These are phyloP conservation scores for Rhizophagus sp. DNA, from an alignment of 192 early-diverging fungal genomes.

Conservation along the genomic window DNA sequence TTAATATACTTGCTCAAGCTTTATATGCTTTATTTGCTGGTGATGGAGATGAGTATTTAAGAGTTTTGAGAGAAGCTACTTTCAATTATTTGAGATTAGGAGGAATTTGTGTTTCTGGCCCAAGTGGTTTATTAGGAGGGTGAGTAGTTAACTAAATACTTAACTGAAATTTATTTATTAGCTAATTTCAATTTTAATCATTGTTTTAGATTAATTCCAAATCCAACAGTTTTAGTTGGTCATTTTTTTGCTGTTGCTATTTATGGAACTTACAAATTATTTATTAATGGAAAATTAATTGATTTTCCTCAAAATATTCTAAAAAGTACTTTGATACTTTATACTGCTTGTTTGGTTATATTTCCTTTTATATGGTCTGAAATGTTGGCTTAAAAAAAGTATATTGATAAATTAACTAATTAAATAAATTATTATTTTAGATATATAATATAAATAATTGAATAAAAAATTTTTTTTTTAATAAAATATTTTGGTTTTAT, in stretches of 20 bases:
- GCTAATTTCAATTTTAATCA: not conserved
- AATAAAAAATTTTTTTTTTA: too few relatives aligned
- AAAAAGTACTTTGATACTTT: constrained; percentile 47
- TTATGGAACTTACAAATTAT: constrained; percentile 59
- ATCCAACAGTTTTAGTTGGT: constrained; percentile 73
- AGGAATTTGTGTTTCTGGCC: constrained; percentile 75
- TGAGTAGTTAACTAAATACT: not conserved
- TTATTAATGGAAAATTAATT: constrained; percentile 49
- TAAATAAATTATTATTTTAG: too few relatives aligned
- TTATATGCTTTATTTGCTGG: constrained; percentile 89
- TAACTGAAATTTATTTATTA: not conserved
- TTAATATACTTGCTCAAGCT: constrained; percentile 94
- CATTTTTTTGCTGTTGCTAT: constrained; percentile 95
- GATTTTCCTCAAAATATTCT: constrained; percentile 50
- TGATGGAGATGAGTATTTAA: constrained; percentile 69
- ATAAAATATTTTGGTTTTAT: too few relatives aligned
- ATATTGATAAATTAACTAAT: too few relatives aligned
- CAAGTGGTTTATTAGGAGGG: constrained; percentile 83
- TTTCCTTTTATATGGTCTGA: constrained; percentile 48
- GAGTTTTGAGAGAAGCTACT: constrained; percentile 78
- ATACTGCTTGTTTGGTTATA: constrained; percentile 44
- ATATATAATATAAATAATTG: too few relatives aligned
- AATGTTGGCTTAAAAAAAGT: not conserved
- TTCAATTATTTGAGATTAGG: constrained; percentile 89
- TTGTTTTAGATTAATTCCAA: constrained; percentile 57